These are phyloP conservation scores for Achaetomium macrosporum DNA, from an alignment of 2,329 filamentous ascomycete genomes.

Conservation along the genomic window DNA sequence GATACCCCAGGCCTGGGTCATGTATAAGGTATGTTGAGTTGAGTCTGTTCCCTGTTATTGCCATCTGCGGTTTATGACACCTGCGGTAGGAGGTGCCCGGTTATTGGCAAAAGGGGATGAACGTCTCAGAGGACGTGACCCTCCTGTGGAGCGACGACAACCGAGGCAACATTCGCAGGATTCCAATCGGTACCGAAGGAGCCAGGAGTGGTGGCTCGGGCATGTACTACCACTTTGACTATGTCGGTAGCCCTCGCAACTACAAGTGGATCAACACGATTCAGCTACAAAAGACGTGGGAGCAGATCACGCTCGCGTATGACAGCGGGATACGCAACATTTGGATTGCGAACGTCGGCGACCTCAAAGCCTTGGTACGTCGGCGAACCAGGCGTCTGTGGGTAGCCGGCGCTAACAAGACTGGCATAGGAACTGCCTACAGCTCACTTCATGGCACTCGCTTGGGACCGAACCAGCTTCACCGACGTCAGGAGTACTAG, in stretches of 20 bases:
- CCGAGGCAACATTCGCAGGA: slow-evolving; percentile 53
- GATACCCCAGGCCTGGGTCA: slow-evolving; percentile 52
- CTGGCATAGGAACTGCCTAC: slow-evolving; percentile 39
- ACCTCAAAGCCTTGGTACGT: slow-evolving; percentile 48
- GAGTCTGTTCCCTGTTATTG: too few relatives aligned
- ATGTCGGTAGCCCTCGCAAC: slow-evolving; percentile 54
- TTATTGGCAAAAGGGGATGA: slow-evolving; percentile 52
- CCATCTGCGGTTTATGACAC: too few relatives aligned
- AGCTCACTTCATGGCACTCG: slow-evolving; percentile 49
- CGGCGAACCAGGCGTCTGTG: not conserved
- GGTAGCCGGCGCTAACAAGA: not conserved
- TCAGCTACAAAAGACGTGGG: slow-evolving; percentile 58
- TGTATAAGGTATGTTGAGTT: slow-evolving; percentile 41
- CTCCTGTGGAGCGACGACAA: slow-evolving; percentile 61
- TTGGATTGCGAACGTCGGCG: slow-evolving; percentile 61
- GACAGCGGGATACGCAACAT: slow-evolving; percentile 48
- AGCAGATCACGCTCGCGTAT: slow-evolving; percentile 59
- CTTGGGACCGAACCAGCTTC: slow-evolving; percentile 42
- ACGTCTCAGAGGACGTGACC: slow-evolving; percentile 56
- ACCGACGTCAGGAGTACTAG: slow-evolving; percentile 34
- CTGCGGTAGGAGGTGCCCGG: slow-evolving; percentile 39
- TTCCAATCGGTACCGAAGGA: slow-evolving; percentile 51
- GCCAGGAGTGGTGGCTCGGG: slow-evolving; percentile 50
- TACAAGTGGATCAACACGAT: slow-evolving; percentile 64
- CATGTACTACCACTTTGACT: slow-evolving; percentile 50